Conservation (phyloP, 352 stramenopile genomes). For the Pythium oligandrum region DNA sequence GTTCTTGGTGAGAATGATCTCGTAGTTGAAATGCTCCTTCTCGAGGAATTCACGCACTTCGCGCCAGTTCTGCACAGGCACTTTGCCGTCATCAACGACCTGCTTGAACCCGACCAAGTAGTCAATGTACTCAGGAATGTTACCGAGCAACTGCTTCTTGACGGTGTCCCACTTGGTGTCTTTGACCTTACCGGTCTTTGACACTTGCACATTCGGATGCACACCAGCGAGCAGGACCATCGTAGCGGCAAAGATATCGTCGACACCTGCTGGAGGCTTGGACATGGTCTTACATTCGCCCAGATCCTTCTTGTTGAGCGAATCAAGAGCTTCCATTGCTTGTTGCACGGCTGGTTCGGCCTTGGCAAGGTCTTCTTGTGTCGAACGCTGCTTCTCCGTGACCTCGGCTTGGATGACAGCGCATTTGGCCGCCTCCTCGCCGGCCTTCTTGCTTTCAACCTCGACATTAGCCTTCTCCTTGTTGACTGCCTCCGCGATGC, state of each 20-base stretch:
- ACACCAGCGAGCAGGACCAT: constrained; percentile 95
- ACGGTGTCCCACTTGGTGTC: constrained; percentile 93
- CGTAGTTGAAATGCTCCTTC: constrained; percentile 94
- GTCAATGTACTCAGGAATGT: constrained; percentile 96
- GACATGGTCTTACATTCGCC: constrained; percentile 96
- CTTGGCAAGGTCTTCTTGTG: constrained; percentile 89
- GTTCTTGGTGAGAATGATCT: constrained; percentile 94
- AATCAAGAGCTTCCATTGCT: constrained; percentile 95
- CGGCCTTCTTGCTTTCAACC: constrained; percentile 91
- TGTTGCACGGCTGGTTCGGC: constrained; percentile 92
- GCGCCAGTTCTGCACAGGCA: constrained; percentile 91
- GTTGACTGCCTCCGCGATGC: constrained; percentile 93
- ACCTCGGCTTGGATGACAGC: constrained; percentile 93
- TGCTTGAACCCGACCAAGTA: constrained; percentile 93
- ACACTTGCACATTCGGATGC: constrained; percentile 90
- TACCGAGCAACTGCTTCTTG: constrained; percentile 93
- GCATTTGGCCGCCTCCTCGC: constrained; percentile 91
- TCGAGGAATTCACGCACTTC: constrained; percentile 92
- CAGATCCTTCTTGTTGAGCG: constrained; percentile 96
- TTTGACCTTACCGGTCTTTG: constrained; percentile 95
- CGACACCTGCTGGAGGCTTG: constrained; percentile 91
- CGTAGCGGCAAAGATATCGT: constrained; percentile 92
- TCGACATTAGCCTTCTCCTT: constrained; percentile 96
- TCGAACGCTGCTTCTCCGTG: constrained; percentile 89
- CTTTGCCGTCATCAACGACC: constrained; percentile 91